Base-by-base conservation (phyloP, 805 yeast genomes). In the Ogataea trehaloabstinens region DNA sequence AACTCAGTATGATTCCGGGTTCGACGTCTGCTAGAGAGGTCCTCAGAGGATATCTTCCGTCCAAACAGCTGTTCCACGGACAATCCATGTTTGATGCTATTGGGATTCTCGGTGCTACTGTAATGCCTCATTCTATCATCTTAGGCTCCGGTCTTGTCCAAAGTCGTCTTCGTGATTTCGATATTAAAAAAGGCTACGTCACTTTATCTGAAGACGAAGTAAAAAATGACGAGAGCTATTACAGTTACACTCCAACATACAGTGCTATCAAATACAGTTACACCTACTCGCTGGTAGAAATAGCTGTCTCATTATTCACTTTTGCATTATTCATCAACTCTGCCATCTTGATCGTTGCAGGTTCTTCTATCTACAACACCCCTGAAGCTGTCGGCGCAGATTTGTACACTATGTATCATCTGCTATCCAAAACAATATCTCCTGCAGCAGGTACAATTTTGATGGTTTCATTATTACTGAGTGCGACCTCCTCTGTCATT, bases 401-500 rank as follows among this genome's bases (percentile, higher is more conserved):
- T 56, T 68, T 87, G 46, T 87, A 80, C 60, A 70, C 87, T 5
- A 82, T 88, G 46, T 80, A 86, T 58, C 61, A 67, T 22, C 66
- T 86, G 38, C 67, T 88, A 20, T 65, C 76, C 1, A 37, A 54
- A 19, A 72, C 69, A 24, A 64, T 87, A 24, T 79, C 91, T 1
- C 81, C 85, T 8, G 80, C 74, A 2, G 90, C 84, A 0, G 95
- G 95, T 31, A 83, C 87, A 0, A 58, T 86, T 1, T 87, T 87
- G 63, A 85, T 85, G 84, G 62, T 85, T 33, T 95, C 95, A 2
- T 66, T 87, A 31, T 65, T 88, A 28, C 71, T 82, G 45, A 78
- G 88, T 44, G 96, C 95, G 6, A 85, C 82, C 51, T 78, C 87
- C 36, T 93, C 95, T 0, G 93, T 95, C 28, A 79, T 88, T 34